These are phyloP conservation scores for Aureobasidium namibiae DNA, from an alignment of 2,329 filamentous ascomycete species.

Conservation along the genomic window DNA sequence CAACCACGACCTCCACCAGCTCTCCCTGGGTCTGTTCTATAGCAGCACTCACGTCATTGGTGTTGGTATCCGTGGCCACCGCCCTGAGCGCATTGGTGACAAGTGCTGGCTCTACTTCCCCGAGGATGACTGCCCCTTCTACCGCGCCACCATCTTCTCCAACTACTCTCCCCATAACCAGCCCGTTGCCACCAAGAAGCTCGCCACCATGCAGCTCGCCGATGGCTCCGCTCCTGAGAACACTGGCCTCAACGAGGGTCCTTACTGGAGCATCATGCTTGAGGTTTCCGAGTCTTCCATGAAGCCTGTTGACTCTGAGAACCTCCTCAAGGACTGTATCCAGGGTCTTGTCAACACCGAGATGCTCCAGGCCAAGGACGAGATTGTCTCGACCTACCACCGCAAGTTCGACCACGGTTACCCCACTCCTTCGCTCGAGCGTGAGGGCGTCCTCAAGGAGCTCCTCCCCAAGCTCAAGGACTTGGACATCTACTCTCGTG, in stretches of 20 bases:
- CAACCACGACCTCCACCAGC: constrained; percentile 70
- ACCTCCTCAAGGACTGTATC: constrained; percentile 81
- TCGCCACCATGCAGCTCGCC: constrained; percentile 77
- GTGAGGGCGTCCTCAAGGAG: constrained; percentile 87
- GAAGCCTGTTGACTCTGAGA: constrained; percentile 87
- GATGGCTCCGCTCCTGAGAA: constrained; percentile 74
- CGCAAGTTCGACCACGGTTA: constrained; percentile 97
- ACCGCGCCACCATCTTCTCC: constrained; percentile 99
- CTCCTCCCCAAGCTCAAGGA: constrained; percentile 87
- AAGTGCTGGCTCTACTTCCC: constrained; percentile 99
- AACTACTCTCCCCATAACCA: constrained; percentile 99
- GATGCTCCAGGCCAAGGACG: constrained; percentile 83
- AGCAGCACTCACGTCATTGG: constrained; percentile 96
- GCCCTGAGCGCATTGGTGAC: constrained; percentile 93
- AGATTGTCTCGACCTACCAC: constrained; percentile 98
- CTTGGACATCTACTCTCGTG: constrained; percentile 87
- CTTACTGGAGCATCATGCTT: constrained; percentile 99
- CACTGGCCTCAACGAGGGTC: constrained; percentile 69
- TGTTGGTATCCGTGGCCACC: constrained; percentile 83
- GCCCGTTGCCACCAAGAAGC: constrained; percentile 70
- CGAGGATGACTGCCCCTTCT: constrained; percentile 97
- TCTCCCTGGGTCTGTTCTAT: constrained; percentile 91
- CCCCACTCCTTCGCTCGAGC: constrained; percentile 88
- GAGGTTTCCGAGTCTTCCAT: constrained; percentile 92
- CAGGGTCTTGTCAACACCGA: constrained; percentile 96